Conservation (phyloP, 306 rosid species). For the Carpinus fangiana region DNA sequence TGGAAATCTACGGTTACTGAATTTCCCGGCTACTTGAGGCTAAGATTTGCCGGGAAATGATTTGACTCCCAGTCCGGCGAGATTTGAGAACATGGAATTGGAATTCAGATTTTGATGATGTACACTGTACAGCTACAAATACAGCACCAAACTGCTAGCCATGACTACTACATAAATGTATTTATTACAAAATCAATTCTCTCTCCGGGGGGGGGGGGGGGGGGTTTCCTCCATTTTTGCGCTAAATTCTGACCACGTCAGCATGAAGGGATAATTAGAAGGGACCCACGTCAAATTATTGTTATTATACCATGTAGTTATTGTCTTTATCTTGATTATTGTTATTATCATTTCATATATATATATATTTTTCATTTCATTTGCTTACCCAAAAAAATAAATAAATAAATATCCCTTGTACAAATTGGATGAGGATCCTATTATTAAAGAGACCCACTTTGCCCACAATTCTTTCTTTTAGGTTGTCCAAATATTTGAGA, state of each 20-base stretch:
- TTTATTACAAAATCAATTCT: neutral
- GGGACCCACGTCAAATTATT: constrained; percentile 46
- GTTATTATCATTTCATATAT: neutral
- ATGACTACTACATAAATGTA: neutral
- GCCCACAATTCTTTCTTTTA: no score
- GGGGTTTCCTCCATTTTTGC: constrained; percentile 41
- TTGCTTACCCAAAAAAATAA: no score
- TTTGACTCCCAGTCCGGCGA: constrained; percentile 31
- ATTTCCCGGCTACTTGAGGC: constrained; percentile 31
- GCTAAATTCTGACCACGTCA: constrained; percentile 50
- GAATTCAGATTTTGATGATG: constrained; percentile 21
- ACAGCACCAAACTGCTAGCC: neutral
- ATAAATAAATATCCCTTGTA: no score
- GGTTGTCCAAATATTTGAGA: no score
- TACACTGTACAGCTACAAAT: neutral
- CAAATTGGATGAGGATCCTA: no score
- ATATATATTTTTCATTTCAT: neutral
- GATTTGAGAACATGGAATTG: constrained; percentile 49
- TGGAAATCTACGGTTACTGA: neutral
- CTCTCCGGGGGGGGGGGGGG: neutral
- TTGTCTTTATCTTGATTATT: no score
- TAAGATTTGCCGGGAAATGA: constrained; percentile 8
- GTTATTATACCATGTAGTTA: neutral
- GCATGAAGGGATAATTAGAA: constrained; percentile 23
- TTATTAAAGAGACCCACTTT: no score